Percentiles rank a stretch among this genome's conserved stretches.
Conservation (phyloP, 495 filamentous ascomycete species). For the Monascus purpureus region DNA sequence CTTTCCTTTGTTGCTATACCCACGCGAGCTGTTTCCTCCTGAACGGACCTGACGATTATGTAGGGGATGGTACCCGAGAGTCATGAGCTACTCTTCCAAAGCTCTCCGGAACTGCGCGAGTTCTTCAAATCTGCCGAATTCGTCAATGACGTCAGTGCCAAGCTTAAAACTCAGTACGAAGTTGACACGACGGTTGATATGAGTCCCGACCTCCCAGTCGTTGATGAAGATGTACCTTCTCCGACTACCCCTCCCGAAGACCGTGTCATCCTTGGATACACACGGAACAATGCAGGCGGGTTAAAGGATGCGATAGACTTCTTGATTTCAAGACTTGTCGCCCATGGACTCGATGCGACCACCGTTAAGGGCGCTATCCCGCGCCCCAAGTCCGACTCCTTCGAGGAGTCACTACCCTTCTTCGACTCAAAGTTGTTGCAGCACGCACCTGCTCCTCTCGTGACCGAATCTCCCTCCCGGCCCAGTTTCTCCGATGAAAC, state of each 20-base stretch:
- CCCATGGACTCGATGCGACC: slow-evolving; percentile 69
- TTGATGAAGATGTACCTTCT: slow-evolving; percentile 23
- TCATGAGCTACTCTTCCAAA: slow-evolving; percentile 76
- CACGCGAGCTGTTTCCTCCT: background rate
- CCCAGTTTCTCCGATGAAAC: slow-evolving; percentile 64
- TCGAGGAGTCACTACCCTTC: slow-evolving; percentile 89
- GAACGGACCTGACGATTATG: slow-evolving; percentile 12
- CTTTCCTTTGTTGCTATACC: background rate
- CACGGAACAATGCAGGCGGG: slow-evolving; percentile 90
- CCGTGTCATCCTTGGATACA: slow-evolving; percentile 58
- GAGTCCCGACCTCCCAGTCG: slow-evolving; percentile 17
- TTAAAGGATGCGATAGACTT: slow-evolving; percentile 95
- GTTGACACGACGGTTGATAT: slow-evolving; percentile 63
- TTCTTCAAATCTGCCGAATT: slow-evolving; percentile 72
- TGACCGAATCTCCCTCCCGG: slow-evolving; percentile 74
- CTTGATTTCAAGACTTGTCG: slow-evolving; percentile 66
- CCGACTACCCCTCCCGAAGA: slow-evolving; percentile 30
- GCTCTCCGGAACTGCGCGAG: slow-evolving; percentile 54
- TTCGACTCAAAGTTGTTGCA: slow-evolving; percentile 95
- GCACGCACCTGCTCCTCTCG: slow-evolving; percentile 63
- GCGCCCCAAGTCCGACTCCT: slow-evolving; percentile 94
- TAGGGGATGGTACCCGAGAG: slow-evolving; percentile 93
- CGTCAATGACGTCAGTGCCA: slow-evolving; percentile 58
- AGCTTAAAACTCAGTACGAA: slow-evolving; percentile 80
- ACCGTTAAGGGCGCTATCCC: slow-evolving; percentile 87